Percentiles rank a stretch among this genome's conserved stretches.
These are phyloP conservation scores for Clonostachys byssicola DNA, from an alignment of 2,329 filamentous ascomycete genomes.

Conservation along the genomic window DNA sequence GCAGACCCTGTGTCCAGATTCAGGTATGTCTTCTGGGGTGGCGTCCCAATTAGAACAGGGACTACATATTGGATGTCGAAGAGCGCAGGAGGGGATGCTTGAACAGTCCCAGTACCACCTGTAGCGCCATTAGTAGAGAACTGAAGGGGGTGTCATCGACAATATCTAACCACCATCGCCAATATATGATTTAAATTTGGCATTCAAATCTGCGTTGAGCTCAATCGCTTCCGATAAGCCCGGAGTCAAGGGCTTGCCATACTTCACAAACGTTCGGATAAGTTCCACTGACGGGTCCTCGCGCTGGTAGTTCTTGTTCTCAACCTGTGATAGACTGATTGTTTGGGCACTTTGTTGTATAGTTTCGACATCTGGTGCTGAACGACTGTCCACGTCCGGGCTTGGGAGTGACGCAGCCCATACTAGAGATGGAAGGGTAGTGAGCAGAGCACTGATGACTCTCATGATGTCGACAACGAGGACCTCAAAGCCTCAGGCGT, in stretches of 20 bases:
- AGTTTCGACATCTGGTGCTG: too few species aligned
- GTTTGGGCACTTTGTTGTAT: too few species aligned
- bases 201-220: slow-evolving; percentile 12
- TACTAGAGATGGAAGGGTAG: too few species aligned
- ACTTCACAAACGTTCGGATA: slow-evolving; percentile 28
- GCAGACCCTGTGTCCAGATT: slow-evolving; percentile 64
- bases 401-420: too few species aligned
- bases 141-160: too few species aligned
- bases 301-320: slow-evolving; percentile 23
- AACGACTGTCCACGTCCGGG: too few species aligned
- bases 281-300: slow-evolving; percentile 22
- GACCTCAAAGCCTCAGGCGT: too few species aligned
- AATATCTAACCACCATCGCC: not conserved
- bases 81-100: slow-evolving; percentile 19
- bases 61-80: slow-evolving; percentile 55
- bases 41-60: slow-evolving; percentile 58
- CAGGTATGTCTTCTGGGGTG: slow-evolving; percentile 52
- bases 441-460: too few species aligned
- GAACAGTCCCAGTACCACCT: slow-evolving; percentile 11
- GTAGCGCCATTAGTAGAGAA: too few species aligned
- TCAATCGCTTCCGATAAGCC: slow-evolving; percentile 14
- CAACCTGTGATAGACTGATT: not conserved
- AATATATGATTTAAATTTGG: slow-evolving; percentile 10
- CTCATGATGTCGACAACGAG: too few species aligned
- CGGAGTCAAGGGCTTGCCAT: slow-evolving; percentile 20